phyloP scores from a whole-genome alignment of 2,329 filamentous ascomycete species.

The Penicillium sp. region DNA sequence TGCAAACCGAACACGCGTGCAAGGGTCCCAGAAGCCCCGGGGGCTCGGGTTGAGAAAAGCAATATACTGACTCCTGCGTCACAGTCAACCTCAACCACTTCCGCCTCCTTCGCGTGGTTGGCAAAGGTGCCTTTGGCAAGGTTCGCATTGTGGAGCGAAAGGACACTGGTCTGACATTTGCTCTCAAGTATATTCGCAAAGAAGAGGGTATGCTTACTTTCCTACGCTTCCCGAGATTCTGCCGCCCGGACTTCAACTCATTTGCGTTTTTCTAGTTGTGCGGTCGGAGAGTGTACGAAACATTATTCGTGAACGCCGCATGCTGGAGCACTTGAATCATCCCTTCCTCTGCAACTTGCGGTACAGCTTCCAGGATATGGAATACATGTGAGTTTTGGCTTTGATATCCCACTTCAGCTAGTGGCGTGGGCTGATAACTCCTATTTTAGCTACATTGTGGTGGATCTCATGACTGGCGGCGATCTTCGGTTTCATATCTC shows the following conservation, averaged over 20 bases:
- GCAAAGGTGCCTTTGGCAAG: constrained; percentile 97
- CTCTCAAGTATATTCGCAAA: constrained; percentile 97
- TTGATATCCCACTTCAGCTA: neutral
- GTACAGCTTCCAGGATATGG: constrained; percentile 98
- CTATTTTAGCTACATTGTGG: constrained; percentile 73
- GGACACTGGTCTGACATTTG: constrained; percentile 90
- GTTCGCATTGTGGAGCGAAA: constrained; percentile 98
- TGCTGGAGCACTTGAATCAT: constrained; percentile 97
- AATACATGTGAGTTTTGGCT: constrained; percentile 76
- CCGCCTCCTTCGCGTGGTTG: constrained; percentile 89
- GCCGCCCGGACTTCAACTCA: neutral
- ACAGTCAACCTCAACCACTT: constrained; percentile 97
- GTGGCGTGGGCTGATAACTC: neutral
- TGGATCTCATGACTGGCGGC: constrained; percentile 97
- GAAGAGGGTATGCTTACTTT: constrained; percentile 69
- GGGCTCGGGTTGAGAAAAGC: neutral
- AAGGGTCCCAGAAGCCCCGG: neutral
- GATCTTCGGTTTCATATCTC: constrained; percentile 98
- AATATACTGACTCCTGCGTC: constrained; percentile 21
- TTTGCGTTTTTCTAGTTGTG: constrained; percentile 65
- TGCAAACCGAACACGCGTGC: constrained; percentile 1
- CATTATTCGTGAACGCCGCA: constrained; percentile 94
- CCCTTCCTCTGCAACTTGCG: constrained; percentile 97
- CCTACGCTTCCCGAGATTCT: neutral
- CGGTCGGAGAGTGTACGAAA: constrained; percentile 97